Evolutionary conservation across 805 yeast species (phyloP).

Genomic region (Hanseniaspora lindneri): DNA sequence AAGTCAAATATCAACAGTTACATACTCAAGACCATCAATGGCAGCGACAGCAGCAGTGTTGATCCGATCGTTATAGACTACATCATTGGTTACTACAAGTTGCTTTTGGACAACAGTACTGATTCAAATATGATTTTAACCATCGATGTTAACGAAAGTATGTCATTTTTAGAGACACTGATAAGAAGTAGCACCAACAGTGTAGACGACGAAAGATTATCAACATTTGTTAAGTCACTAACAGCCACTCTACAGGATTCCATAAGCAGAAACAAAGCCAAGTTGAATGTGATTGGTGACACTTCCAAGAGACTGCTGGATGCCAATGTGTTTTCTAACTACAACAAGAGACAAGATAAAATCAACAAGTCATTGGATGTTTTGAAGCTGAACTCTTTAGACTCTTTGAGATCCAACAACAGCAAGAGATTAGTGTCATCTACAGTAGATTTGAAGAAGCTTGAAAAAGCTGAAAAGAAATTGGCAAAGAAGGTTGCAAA

Average conservation of each 20-base stretch:
- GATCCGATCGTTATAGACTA: slow-evolving; percentile 81
- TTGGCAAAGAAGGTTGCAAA: slow-evolving; percentile 95
- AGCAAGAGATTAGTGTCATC: slow-evolving; percentile 86
- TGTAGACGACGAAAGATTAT: slow-evolving; percentile 23
- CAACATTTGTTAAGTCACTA: slow-evolving; percentile 34
- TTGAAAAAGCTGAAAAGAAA: slow-evolving; percentile 93
- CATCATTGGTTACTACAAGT: slow-evolving; percentile 81
- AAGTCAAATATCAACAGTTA: slow-evolving; percentile 11
- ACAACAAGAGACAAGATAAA: slow-evolving; percentile 47
- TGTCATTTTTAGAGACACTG: slow-evolving; percentile 52
- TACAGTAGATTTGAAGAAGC: slow-evolving; percentile 88
- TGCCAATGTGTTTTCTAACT: slow-evolving; percentile 57
- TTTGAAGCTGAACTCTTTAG: slow-evolving; percentile 42
- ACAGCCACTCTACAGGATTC: slow-evolving; percentile 40
- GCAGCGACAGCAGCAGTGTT: slow-evolving; percentile 31
- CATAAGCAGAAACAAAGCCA: slow-evolving; percentile 56
- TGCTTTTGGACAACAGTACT: slow-evolving; percentile 62
- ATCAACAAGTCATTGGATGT: slow-evolving; percentile 64
- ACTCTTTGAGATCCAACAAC: slow-evolving; percentile 70
- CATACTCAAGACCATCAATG: slow-evolving; percentile 6
- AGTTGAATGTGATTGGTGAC: slow-evolving; percentile 68
- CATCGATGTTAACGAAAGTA: slow-evolving; percentile 54
- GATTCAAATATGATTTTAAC: slow-evolving; percentile 73
- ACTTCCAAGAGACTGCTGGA: slow-evolving; percentile 77
- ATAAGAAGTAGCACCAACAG: slow-evolving; percentile 67